Base-by-base conservation (phyloP, 2,329 filamentous ascomycete species). In the Scedosporium minutisporum region DNA sequence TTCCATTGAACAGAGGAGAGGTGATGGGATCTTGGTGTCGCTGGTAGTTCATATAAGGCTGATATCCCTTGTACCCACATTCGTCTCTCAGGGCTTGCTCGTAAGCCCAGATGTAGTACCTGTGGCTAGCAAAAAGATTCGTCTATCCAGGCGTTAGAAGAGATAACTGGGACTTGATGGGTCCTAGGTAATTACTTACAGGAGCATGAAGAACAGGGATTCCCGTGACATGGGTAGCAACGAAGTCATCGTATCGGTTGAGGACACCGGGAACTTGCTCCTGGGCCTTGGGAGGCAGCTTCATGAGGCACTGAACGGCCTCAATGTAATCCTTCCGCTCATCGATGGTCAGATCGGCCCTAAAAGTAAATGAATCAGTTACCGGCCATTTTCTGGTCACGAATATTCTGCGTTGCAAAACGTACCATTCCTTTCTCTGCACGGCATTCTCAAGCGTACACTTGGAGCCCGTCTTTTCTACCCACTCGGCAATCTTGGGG, bases 1-100 rank as follows among this genome's bases (percentile, higher is more conserved):
- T 78, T n/a, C 81, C 80, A 64, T 82, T 78, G 64, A 81, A 81
- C 61, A 82, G 69, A 10, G 78, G 71, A 1, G 78, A 80, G 65
- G 68, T 75, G 48, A 71, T 66, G 57, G 76, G 68, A n/a, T 71
- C 72, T 2, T 66, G 66, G 3, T 60, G 42, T 73, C 72, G 57
- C 73, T 76, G 23, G 73, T 70, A 82, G 68, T 80, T 74, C 76
- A 78, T 79, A 68, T 81, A 82, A 18, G 76, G 76, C 33, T 78
- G 76, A 62, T 70, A 72, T 18, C 76, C 76, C 6, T 65, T 72
- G 67, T 78, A 74, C 9, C 71, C 72, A 21, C 72, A 74, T 65
- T 74, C 72, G 0, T 71, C 64, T 2, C 68, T 65, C 2, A 74
- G 66, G 0, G 71, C 71, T 60, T 68, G 64, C 62, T 74, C 72